Percentiles rank a stretch among this genome's conserved stretches.
Evolutionary conservation across 148 eudicot species (phyloP).

Genomic region (Rhododendron vialii): DNA sequence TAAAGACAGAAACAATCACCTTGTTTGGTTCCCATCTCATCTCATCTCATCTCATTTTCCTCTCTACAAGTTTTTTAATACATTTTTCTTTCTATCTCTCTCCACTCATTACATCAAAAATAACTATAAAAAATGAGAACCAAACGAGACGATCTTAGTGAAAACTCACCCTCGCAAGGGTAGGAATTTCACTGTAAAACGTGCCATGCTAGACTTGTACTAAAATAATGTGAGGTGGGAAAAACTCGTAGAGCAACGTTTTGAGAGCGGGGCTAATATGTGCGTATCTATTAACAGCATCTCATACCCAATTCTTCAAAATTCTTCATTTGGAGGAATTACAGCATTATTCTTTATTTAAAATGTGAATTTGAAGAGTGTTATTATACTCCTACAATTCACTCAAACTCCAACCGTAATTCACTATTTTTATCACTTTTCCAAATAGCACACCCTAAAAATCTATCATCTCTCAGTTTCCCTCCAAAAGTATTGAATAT

Average conservation of each 20-base stretch:
- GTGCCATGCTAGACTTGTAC: not conserved
- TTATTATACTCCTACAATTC: too few species aligned
- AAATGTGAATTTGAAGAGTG: not conserved
- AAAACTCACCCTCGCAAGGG: not conserved
- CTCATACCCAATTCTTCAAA: not conserved
- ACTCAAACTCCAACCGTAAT: not conserved
- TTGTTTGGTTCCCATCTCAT: too few species aligned
- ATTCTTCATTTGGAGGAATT: not conserved
- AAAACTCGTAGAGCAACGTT: not conserved
- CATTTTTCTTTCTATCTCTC: too few species aligned
- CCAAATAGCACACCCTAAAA: too few species aligned
- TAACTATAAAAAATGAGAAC: too few species aligned
- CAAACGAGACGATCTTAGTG: too few species aligned
- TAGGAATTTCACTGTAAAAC: not conserved
- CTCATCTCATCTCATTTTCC: too few species aligned
- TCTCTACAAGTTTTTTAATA: too few species aligned
- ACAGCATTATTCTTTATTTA: too few species aligned
- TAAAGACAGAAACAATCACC: too few species aligned
- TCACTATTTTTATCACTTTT: too few species aligned
- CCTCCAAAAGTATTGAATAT: not conserved
- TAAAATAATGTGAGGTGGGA: not conserved
- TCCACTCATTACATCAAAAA: too few species aligned
- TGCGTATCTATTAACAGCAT: not conserved
- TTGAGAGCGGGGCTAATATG: not conserved
- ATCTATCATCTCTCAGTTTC: not conserved